Evolutionary conservation across 306 rosid species (phyloP), one percentile per base, ranked within the genome.

Genomic region (Begonia peltatifolia): DNA sequence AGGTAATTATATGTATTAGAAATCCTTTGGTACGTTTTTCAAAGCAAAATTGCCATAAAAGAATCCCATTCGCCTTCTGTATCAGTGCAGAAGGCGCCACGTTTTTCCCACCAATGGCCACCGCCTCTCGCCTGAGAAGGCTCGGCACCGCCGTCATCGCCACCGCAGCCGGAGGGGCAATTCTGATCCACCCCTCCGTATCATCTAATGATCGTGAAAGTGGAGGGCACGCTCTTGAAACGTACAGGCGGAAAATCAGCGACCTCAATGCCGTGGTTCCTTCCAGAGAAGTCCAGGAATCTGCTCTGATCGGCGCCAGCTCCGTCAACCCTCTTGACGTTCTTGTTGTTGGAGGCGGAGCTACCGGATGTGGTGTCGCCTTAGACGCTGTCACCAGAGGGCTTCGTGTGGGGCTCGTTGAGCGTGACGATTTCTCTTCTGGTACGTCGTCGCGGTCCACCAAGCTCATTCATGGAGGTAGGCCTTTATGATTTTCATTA

Each of bases 391-490:
- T 74, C 55, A 83, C 96, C 9, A 70, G 99, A 9, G 99, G 99
- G 15, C 99, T 86, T 55, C 81, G 79, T 14, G 94, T 92, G 35
- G 99, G 99, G 13, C 88, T 92, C 17, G 99, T 92, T 50, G 99
- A 92, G 74, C 69, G 96, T 23, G 96, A 92, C 74, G 99, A 92
- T 71, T 92, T 92, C 56, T 76, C 93, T 14, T 71, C 99, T 10
- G 99, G 99, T 46, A 92, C 99, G 25, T 92, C 99, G 6, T 92
- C 99, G 10, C 85, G 99, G 59, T 92, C 99, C 66, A 92, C 99
- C 9, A 92, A 92, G 76, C 96, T 92, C 38, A 79, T 92, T 57
- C 99, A 92, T 64, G 99, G 99, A 79, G 99, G 99, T 87, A 73
- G 14, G 46, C 13, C 12, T 9, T 46, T 17, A 17, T 17, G 18